These are phyloP conservation scores for Neopestalotiopsis sp. DNA, from an alignment of 2,329 filamentous ascomycete genomes.

Conservation along the genomic window DNA sequence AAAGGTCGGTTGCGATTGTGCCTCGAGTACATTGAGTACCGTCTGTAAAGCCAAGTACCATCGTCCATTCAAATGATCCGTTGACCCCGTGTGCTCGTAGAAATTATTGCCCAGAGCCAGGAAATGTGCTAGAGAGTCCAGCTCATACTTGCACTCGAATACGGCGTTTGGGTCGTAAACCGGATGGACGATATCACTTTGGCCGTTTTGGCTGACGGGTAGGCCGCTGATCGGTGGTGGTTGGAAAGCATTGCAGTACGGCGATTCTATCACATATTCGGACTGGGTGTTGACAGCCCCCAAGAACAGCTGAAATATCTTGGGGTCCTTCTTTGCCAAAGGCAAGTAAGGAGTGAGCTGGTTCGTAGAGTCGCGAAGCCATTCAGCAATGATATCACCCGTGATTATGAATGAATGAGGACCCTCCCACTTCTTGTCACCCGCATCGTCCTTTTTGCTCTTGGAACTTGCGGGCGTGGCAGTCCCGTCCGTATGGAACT, in stretches of 20 bases:
- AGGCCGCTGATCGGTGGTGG: conserved; percentile 85
- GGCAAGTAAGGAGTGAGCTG: conserved; percentile 90
- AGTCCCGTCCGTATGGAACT: conserved; percentile 80
- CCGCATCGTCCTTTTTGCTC: conserved; percentile 41
- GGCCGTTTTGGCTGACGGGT: conserved; percentile 73
- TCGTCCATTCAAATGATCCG: conserved; percentile 75
- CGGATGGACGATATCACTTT: conserved; percentile 85
- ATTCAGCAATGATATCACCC: conserved; percentile 85
- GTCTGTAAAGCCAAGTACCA: conserved; percentile 82
- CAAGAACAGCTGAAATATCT: conserved; percentile 79
- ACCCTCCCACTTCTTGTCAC: conserved; percentile 76
- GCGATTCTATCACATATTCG: conserved; percentile 91
- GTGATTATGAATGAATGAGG: conserved; percentile 93
- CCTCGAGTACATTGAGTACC: conserved; percentile 73
- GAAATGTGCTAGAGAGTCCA: conserved; percentile 94
- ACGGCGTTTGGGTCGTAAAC: conserved; percentile 82
- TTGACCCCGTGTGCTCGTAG: conserved; percentile 77
- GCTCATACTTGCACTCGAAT: conserved; percentile 99
- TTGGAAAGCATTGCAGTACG: conserved; percentile 98
- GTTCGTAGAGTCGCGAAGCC: conserved; percentile 91
- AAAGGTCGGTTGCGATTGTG: conserved; percentile 85
- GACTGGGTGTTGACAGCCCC: conserved; percentile 96
- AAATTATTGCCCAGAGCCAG: conserved; percentile 86
- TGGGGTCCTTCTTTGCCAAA: conserved; percentile 79
- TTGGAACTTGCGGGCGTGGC: conserved; percentile 40